phyloP scores from a whole-genome alignment of 2,329 filamentous ascomycete species.

The Trichophyton schoenleinii region DNA sequence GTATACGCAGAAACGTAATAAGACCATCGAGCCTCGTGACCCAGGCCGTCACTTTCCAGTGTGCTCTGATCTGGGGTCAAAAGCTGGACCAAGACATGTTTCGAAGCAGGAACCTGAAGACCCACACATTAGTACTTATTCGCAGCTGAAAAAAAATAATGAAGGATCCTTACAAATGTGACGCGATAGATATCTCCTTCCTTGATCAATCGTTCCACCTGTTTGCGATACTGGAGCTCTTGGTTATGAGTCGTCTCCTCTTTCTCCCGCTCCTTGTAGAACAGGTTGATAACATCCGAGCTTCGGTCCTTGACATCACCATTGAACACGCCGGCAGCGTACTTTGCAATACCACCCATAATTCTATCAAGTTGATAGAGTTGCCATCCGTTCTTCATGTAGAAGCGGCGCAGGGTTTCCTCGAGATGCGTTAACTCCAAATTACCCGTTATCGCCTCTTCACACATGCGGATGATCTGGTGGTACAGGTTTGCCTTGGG shows the following conservation, averaged over 20 bases:
- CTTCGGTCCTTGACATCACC: slow-evolving; percentile 88
- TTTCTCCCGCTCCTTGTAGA: slow-evolving; percentile 65
- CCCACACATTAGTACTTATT: not conserved
- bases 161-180: slow-evolving; percentile 61
- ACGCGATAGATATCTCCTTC: slow-evolving; percentile 86
- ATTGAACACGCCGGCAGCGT: slow-evolving; percentile 71
- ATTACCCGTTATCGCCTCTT: slow-evolving; percentile 72
- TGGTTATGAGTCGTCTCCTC: slow-evolving; percentile 80
- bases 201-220: slow-evolving; percentile 83
- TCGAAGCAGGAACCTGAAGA: slow-evolving; percentile 17
- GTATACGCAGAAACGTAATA: slow-evolving; percentile 92
- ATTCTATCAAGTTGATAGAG: slow-evolving; percentile 88
- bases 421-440: slow-evolving; percentile 75
- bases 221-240: slow-evolving; percentile 81
- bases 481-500: slow-evolving; percentile 65
- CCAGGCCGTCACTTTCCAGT: slow-evolving; percentile 61
- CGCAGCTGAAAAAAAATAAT: not conserved
- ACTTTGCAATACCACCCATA: slow-evolving; percentile 65
- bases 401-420: slow-evolving; percentile 82
- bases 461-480: slow-evolving; percentile 72
- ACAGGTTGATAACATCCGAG: slow-evolving; percentile 76
- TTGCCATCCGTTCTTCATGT: slow-evolving; percentile 81
- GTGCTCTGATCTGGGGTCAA: slow-evolving; percentile 75
- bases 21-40: slow-evolving; percentile 59
- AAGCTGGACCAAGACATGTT: slow-evolving; percentile 62